These are phyloP conservation scores for Microstegium vimineum DNA, from an alignment of 176 grass and related monocot genomes.

Conservation along the genomic window DNA sequence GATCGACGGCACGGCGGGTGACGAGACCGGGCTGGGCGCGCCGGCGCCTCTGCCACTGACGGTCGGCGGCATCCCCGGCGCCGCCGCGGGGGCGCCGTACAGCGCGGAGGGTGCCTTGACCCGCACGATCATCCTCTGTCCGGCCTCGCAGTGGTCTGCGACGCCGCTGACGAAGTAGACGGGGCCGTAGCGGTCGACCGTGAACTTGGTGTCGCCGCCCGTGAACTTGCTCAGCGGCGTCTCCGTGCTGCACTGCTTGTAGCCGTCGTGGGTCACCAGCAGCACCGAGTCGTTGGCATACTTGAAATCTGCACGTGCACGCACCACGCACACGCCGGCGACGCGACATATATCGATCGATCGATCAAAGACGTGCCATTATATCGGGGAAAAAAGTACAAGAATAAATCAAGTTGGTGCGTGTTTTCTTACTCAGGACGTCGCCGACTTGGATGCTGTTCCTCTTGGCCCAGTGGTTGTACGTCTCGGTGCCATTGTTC, in stretches of 20 bases:
- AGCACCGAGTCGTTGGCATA: slow-evolving; percentile 76
- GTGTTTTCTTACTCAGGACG: slow-evolving; percentile 43
- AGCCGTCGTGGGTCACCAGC: slow-evolving; percentile 51
- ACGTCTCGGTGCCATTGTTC: slow-evolving; percentile 54
- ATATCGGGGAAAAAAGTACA: no score
- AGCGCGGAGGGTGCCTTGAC: slow-evolving; percentile 17
- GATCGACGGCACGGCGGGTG: not conserved
- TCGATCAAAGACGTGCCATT: no score
- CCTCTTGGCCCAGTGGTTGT: slow-evolving; percentile 75
- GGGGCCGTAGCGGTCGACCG: slow-evolving; percentile 33
- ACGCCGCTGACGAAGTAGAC: slow-evolving; percentile 85
- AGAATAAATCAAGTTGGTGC: no score
- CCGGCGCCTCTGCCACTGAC: not conserved
- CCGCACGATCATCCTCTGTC: slow-evolving; percentile 66
- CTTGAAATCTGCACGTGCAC: slow-evolving; percentile 61
- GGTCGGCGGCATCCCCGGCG: slow-evolving; percentile 23
- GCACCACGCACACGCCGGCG: not conserved
- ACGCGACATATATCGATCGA: no score
- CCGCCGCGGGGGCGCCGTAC: not conserved
- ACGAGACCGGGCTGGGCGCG: not conserved
- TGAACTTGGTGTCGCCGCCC: slow-evolving; percentile 52
- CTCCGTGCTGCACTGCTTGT: slow-evolving; percentile 53
- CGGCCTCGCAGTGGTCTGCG: slow-evolving; percentile 49
- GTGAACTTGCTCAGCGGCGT: slow-evolving; percentile 45
- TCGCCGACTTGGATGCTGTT: slow-evolving; percentile 65